Base-by-base conservation (phyloP, 106 monocot genomes). In the Phalaenopsis aphrodite region DNA sequence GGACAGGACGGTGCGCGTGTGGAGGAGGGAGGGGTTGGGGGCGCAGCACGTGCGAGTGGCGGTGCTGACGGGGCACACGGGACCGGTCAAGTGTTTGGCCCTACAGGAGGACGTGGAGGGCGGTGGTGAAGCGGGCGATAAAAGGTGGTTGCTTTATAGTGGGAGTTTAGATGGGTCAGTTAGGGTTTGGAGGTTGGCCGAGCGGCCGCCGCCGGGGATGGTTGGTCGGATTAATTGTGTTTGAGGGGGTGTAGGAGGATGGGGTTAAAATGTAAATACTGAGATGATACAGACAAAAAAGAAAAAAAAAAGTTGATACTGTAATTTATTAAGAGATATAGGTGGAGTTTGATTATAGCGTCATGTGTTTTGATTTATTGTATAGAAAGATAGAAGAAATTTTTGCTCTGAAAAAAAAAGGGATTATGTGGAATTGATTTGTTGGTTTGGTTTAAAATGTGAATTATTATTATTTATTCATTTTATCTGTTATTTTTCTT, bases 1-100 rank as follows among this genome's bases (percentile, higher is more conserved):
- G 69, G 91, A 94, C 45, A 77, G 85, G 55, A 94, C 88, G 49
- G 87, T 91, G 24, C 79, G 91, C 75, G 89, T 91, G 49, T 94
- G 94, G 94, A 80, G 85, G 80, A 86, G 91, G 64, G 85, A 85
- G n/a, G 81, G 66, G 43, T 79, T 38, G 21, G 19, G 39, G 7
- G 79, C 79, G 42, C 19, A 43, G 30, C 89, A 89, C 78, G 78
- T 56, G 43, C 83, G 89, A 36, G 17, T 89, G 48, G 89, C 85
- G 6, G 85, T 87, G 78, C 61, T 89, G 69, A 84, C 87, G 42
- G 89, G 89, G 5, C 87, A 89, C 52, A 36, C 69, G 10, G 89
- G 89, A 30, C 85, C 89, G 21, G 85, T 89, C 58, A 78, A 84
- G 49, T 83, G 85, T 80, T 8, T 89, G 80, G 87, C 87, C 56